Percentiles rank a stretch among this genome's conserved stretches.
These are phyloP conservation scores for Warburgia ugandensis DNA, from an alignment of 164 flowering plant genomes.

Conservation along the genomic window DNA sequence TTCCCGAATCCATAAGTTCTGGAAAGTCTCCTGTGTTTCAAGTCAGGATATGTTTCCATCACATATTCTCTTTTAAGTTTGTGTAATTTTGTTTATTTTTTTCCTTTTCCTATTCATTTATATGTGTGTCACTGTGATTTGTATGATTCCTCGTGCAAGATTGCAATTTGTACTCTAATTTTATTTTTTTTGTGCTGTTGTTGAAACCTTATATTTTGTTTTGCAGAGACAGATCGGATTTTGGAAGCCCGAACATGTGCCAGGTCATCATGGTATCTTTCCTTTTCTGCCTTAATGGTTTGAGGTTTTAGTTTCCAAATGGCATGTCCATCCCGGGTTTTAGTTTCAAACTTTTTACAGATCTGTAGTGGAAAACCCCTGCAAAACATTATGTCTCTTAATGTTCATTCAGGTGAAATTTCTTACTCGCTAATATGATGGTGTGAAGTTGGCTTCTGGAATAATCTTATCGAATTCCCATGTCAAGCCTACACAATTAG, in stretches of 20 bases:
- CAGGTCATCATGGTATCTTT: conserved; percentile 37
- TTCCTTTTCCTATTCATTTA: background rate
- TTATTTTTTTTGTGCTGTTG: background rate
- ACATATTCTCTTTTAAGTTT: background rate
- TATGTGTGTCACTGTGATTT: no score
- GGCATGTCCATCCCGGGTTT: background rate
- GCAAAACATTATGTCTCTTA: background rate
- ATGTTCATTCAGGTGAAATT: background rate
- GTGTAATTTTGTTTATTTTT: background rate
- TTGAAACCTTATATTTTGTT: background rate
- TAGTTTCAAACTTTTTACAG: background rate
- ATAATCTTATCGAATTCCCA: background rate
- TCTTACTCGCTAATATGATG: background rate
- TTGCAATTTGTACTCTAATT: no score
- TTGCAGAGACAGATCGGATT: conserved; percentile 57
- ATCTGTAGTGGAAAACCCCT: background rate
- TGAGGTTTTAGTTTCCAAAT: background rate
- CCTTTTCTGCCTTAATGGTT: background rate
- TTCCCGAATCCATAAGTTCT: background rate
- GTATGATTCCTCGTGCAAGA: no score
- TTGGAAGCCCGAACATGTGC: conserved; percentile 39
- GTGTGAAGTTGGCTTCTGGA: background rate
- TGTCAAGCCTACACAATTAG: no score
- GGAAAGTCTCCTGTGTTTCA: background rate
- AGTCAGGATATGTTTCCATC: background rate